phyloP scores from a whole-genome alignment of 805 yeast genomes.

The Cyberlindnera misumaiensis region DNA sequence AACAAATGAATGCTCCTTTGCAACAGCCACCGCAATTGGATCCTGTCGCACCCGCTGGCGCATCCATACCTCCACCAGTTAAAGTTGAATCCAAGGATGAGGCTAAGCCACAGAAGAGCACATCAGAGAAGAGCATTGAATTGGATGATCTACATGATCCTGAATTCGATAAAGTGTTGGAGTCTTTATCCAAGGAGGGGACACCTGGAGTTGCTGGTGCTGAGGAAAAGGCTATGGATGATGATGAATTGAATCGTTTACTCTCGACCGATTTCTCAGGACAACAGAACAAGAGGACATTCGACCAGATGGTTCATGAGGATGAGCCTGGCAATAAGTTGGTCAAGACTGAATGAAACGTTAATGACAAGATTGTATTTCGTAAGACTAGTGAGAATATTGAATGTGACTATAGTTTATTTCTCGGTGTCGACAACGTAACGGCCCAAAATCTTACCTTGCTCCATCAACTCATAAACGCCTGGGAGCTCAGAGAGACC shows the following conservation, averaged over 20 bases:
- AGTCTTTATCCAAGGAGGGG: conserved; percentile 21
- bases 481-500: conserved; percentile 65
- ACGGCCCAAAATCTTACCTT: conserved; percentile 83
- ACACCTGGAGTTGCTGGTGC: conserved; percentile 20
- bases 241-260: conserved; percentile 22
- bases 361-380: neutral
- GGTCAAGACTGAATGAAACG: conserved; percentile 5
- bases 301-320: conserved; percentile 4
- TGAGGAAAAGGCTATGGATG: conserved; percentile 13
- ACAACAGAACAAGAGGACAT: conserved; percentile 3
- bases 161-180: conserved; percentile 22
- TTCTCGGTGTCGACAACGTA: conserved; percentile 76
- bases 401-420: conserved; percentile 55
- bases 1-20: no score
- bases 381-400: neutral
- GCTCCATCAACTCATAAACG: conserved; percentile 71
- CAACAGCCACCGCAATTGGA: no score
- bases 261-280: conserved; percentile 16
- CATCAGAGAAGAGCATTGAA: neutral
- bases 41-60: no score
- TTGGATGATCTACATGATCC: conserved; percentile 17
- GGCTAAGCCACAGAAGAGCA: neutral
- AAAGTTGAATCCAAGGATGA: no score
- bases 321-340: conserved; percentile 1
- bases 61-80: no score